phyloP scores from a whole-genome alignment of 768 basidiomycete genomes.

The Mycena vulgaris region DNA sequence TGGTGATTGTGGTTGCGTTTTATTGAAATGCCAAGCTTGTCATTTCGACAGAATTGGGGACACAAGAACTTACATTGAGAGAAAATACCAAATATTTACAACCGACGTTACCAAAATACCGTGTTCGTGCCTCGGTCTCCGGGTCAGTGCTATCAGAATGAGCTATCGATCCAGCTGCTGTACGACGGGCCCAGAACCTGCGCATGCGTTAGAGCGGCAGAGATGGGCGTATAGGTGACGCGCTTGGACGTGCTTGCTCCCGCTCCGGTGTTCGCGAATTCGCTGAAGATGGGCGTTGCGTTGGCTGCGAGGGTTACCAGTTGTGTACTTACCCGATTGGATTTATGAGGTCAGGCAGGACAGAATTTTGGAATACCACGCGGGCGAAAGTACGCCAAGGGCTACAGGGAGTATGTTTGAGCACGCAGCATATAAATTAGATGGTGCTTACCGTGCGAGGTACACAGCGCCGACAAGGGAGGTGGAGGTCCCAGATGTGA shows the following conservation, averaged over 20 bases:
- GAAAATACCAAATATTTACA: too few species aligned
- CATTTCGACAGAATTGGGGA: too few species aligned
- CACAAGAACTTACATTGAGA: too few species aligned
- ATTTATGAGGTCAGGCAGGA: conserved; percentile 44
- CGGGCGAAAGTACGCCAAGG: conserved; percentile 41
- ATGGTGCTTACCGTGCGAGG: conserved; percentile 35
- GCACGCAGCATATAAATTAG: too few species aligned
- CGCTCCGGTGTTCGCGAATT: conserved; percentile 45
- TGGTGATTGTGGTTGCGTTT: too few species aligned
- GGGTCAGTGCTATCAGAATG: too few species aligned
- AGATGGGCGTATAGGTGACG: conserved; percentile 40
- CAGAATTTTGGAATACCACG: conserved; percentile 47
- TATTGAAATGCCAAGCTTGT: too few species aligned
- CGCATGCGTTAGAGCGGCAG: conserved; percentile 39
- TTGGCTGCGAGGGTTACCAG: conserved; percentile 41
- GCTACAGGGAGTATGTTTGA: background rate
- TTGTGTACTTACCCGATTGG: conserved; percentile 45
- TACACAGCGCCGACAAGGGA: conserved; percentile 42
- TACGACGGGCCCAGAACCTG: conserved; percentile 44
- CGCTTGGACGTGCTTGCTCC: conserved; percentile 44
- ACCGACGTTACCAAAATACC: too few species aligned
- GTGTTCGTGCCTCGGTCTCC: too few species aligned
- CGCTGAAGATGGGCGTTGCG: conserved; percentile 47
- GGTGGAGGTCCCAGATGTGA: conserved; percentile 39
- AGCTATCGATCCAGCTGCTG: conserved; percentile 40